Evolutionary conservation across 2,329 filamentous ascomycete genomes (phyloP), one percentile per base, ranked within the genome.

Genomic region (Bipolaris cookei): DNA sequence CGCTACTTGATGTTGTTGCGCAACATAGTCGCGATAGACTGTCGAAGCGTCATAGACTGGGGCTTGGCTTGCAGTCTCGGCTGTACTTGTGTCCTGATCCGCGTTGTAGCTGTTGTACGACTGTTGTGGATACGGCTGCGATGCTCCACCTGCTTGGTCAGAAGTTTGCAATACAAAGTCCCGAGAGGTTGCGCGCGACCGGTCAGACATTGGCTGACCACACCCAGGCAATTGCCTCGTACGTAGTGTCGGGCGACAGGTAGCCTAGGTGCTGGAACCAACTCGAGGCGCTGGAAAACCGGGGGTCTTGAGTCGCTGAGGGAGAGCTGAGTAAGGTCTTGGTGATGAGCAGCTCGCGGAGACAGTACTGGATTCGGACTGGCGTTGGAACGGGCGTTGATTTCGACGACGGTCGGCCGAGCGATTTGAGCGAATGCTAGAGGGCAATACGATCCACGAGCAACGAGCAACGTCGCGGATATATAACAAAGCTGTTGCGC

Each of bases 141-240:
- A 59, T 51, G 51, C 56, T 56, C 51, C 64, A 34, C 59, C 43
- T 51, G 71, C 62, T 67, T 74, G 72, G 68, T 74, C 72, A 71
- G 67, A 68, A 65, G 65, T 70, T 68, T 64, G 69, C 63, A 70
- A 69, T 67, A 56, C 71, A 62, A 70, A 71, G 54, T 71, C 71
- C 62, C 62, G 63, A 45, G 63, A 63, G 39, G 61, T 64, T 38
- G 56, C 62, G 52, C 59, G 57, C 39, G 65, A 49, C 50, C 62
- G 67, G 60, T 72, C 67, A 54, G 69, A 67, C 73, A 76, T 76
- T 60, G 62, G 62, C 61, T 59, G 56, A 46, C 61, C 62, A 52
- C 64, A 51, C 54, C 46, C 38, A 30, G 42, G 44, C 51, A 51
- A 34, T 48, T 25, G 54, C 59, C 47, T 51, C 59, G 53, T 61